phyloP scores from a whole-genome alignment of 2,329 filamentous ascomycete genomes.

The Fusarium sublunatum region DNA sequence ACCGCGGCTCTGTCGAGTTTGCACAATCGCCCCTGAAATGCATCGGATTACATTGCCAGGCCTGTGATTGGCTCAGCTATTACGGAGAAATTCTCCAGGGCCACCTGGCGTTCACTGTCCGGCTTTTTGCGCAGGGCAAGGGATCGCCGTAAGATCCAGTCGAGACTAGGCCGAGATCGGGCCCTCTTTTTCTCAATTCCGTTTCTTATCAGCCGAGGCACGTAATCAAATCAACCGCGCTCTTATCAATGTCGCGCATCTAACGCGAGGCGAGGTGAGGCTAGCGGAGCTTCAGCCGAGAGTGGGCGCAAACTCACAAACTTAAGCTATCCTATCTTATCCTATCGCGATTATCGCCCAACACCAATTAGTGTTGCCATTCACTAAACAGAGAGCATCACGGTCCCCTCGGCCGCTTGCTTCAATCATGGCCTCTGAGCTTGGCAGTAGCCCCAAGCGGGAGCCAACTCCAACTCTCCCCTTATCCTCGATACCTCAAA shows the following conservation, averaged over 20 bases:
- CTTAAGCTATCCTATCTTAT: too few species aligned
- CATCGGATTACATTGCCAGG: slow-evolving; percentile 46
- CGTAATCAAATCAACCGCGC: neutral
- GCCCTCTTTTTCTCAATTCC: slow-evolving; percentile 35
- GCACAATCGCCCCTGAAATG: slow-evolving; percentile 42
- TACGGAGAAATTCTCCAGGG: slow-evolving; percentile 40
- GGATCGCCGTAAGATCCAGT: slow-evolving; percentile 42
- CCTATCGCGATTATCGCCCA: slow-evolving; percentile 7
- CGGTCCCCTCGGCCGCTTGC: neutral
- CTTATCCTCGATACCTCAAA: slow-evolving; percentile 68
- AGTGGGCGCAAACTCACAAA: slow-evolving; percentile 17
- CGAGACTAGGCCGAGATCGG: slow-evolving; percentile 46
- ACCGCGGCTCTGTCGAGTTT: slow-evolving; percentile 45
- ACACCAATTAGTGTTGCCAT: slow-evolving; percentile 1
- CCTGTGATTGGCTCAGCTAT: slow-evolving; percentile 38
- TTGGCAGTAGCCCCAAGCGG: slow-evolving; percentile 53
- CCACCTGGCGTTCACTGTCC: slow-evolving; percentile 37
- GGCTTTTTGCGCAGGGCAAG: slow-evolving; percentile 41
- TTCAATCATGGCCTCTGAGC: slow-evolving; percentile 52
- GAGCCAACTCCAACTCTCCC: slow-evolving; percentile 56
- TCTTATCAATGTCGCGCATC: slow-evolving; percentile 20
- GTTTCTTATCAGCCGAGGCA: slow-evolving; percentile 26
- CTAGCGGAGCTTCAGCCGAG: slow-evolving; percentile 15
- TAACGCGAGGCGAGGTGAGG: slow-evolving; percentile 21
- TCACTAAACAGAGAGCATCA: neutral